Evolutionary conservation across 1,284 basidiomycete species (phyloP), one percentile per base, ranked within the genome.

Genomic region (Tranzscheliella williamsii): DNA sequence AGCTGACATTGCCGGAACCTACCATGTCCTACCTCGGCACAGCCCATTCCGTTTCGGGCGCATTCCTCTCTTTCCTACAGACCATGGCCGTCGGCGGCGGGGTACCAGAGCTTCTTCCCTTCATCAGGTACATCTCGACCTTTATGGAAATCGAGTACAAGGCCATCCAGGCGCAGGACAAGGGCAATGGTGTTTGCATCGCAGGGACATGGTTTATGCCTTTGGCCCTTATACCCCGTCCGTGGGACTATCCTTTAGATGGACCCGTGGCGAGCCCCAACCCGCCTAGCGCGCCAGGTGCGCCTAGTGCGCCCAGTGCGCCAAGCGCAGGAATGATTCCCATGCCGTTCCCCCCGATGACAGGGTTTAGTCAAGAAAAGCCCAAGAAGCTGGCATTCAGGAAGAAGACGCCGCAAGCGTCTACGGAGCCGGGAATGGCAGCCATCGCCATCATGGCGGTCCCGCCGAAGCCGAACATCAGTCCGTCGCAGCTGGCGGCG

Each of bases 81-180:
- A 72, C 70, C 22, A 73, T 73, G 67, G 69, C 56, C 9, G 47
- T 68, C 11, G 39, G 54, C 8, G 69, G 67, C 8, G 70, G 71
- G 15, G 55, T 73, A 24, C 70, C 70, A 0, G 71, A 73, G 50
- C 38, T 73, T 46, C 39, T 72, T 18, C 71, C 71, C 11, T 72
- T 72, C 33, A 63, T 73, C 54, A 52, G 53, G 48, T 73, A 73
- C 46, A 67, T 72, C 26, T 64, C 67, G 21, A 64, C 55, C 12
- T 67, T 52, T 30, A 62, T 73, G 56, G 71, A 73, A 38, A 48
- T 73, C 24, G 71, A 73, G 50, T 72, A 72, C 43, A 55, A 56
- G 43, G 69, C 70, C 9, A 68, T 73, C 32, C 51, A 63, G 45
- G 57, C 48, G 4, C 65, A 66, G 34, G 67, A 73, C 31, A 38